These are phyloP conservation scores for Cyphellophora europaea DNA, from an alignment of 2,329 filamentous ascomycete genomes.

Conservation along the genomic window DNA sequence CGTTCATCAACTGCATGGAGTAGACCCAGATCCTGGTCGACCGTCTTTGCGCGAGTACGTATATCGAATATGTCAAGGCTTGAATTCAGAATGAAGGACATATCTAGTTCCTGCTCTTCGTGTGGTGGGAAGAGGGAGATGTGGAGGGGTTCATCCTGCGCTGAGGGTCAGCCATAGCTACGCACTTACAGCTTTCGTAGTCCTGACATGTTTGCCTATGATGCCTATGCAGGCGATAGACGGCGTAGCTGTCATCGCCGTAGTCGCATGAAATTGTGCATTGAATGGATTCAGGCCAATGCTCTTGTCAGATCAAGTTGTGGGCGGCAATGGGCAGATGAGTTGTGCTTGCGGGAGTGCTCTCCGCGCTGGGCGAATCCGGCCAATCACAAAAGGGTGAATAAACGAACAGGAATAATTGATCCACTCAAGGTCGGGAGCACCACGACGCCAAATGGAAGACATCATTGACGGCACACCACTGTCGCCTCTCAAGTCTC, in stretches of 20 bases:
- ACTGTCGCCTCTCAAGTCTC: too few species aligned
- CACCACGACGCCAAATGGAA: too few species aligned
- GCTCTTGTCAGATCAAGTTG: too few species aligned
- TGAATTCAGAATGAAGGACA: conserved; percentile 80
- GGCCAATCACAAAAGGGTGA: too few species aligned
- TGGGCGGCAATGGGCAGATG: too few species aligned
- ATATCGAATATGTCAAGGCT: conserved; percentile 92
- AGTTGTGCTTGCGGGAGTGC: too few species aligned
- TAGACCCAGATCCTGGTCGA: conserved; percentile 79
- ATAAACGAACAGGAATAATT: too few species aligned
- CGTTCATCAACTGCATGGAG: conserved; percentile 91
- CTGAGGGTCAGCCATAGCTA: conserved; percentile 1
- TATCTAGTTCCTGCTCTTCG: conserved; percentile 61
- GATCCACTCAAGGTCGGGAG: too few species aligned
- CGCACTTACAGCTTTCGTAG: neutral
- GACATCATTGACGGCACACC: too few species aligned
- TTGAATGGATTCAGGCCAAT: too few species aligned
- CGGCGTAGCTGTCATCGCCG: conserved; percentile 36
- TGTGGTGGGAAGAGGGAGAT: conserved; percentile 79
- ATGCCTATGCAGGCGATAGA: conserved; percentile 89
- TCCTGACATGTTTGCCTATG: conserved; percentile 77
- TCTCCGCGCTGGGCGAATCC: too few species aligned
- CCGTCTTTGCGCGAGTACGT: conserved; percentile 61
- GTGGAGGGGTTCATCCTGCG: conserved; percentile 90
- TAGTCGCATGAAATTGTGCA: too few species aligned